Conservation (phyloP, 2,329 filamentous ascomycete genomes). For the Verticillium nubilum region DNA sequence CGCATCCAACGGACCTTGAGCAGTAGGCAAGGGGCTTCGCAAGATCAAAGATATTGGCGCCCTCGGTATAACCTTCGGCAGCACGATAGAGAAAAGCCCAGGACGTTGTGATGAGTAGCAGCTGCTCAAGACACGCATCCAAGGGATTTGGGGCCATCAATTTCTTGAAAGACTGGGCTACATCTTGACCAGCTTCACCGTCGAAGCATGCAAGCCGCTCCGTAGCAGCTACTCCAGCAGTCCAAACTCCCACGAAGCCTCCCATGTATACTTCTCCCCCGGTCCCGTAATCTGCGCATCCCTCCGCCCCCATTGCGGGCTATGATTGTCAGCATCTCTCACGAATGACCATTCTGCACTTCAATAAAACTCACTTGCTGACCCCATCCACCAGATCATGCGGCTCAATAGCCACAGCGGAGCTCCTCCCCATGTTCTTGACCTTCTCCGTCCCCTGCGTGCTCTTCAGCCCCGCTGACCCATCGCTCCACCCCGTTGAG, state of each 20-base stretch:
- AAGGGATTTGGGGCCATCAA: too few species aligned
- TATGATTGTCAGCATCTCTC: conserved; percentile 12
- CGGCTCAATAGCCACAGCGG: conserved; percentile 70
- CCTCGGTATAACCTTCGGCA: too few species aligned
- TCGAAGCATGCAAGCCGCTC: too few species aligned
- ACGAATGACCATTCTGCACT: background rate
- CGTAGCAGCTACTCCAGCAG: background rate
- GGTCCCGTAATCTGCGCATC: conserved; percentile 34
- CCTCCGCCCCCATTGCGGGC: conserved; percentile 38
- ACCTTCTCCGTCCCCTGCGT: conserved; percentile 47
- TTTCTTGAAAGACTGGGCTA: too few species aligned
- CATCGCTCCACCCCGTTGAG: conserved; percentile 54
- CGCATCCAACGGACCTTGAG: too few species aligned
- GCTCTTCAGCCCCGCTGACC: conserved; percentile 47
- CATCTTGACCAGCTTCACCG: too few species aligned
- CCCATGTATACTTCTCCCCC: conserved; percentile 34
- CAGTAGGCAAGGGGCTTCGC: too few species aligned
- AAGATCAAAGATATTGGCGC: too few species aligned
- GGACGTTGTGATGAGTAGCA: too few species aligned
- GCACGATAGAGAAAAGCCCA: too few species aligned
- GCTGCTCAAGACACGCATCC: too few species aligned
- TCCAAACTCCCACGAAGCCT: conserved; percentile 39
- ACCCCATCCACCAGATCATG: conserved; percentile 75
- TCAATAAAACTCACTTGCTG: conserved; percentile 49
- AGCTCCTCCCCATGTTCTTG: conserved; percentile 51